Evolutionary conservation across 2,329 filamentous ascomycete species (phyloP), one percentile per base, ranked within the genome.

Genomic region (Penicillium occitanis): DNA sequence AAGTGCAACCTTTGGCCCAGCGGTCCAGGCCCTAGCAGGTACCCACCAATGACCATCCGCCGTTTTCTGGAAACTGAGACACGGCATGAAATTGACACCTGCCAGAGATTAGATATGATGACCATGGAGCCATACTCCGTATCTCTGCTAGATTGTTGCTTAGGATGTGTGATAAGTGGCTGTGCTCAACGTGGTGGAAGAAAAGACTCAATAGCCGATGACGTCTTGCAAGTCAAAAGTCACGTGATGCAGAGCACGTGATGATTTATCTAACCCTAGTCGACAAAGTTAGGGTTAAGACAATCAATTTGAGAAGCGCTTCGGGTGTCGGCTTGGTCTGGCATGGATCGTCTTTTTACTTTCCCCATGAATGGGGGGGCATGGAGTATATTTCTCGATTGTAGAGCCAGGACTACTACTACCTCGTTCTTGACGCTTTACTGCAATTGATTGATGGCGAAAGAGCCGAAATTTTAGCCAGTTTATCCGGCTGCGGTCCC

Each of bases 21-120:
- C n/a, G 53, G 33, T 57, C 53, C 53, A 57, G 53, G 30, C 53
- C 53, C 30, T 57, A 25, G 19, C 30, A 57, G 53, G 53, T 22
- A 57, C 53, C 53, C 53, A 13, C 53, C 53, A 57, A 57, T 57
- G 33, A 22, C 53, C 53, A 25, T 40, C 14, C 10, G 33, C 11
- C 33, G 14, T 57, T 22, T 57, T 37, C 33, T 6, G 17, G 51
- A 35, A 8, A 37, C 53, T 57, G 53, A 57, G 53, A 57, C 53
- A 57, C 53, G 53, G 53, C 51, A 57, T 57, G 51, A 35, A 57
- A 22, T 55, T 13, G 28, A 25, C 14, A 53, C 6, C 14, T 11
- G 14, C n/a, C 19, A n/a, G 14, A 25, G 3, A 25, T 48, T 48
- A 7, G 1, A 22, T 48, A 48, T 22, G 44, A 11, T 25, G 19